A percentile compares a stretch with the other conserved stretches of the same genome.
phyloP scores from a whole-genome alignment of 2,329 filamentous ascomycete genomes.

The Colletotrichum sublineola region DNA sequence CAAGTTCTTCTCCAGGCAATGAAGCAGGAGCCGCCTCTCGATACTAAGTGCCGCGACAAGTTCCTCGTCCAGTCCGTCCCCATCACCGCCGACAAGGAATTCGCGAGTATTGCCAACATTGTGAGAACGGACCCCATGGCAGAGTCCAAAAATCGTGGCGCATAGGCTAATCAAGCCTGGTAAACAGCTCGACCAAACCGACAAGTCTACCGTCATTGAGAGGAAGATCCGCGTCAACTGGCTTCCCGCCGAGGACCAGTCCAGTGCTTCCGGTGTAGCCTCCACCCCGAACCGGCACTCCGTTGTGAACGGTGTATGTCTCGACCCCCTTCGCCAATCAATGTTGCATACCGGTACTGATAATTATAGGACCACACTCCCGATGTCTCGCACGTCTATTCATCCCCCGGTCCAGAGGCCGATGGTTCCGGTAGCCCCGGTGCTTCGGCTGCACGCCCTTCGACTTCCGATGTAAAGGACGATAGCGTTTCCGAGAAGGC shows the following conservation, averaged over 20 bases:
- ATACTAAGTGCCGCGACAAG: conserved; percentile 95
- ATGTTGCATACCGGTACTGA: conserved; percentile 12
- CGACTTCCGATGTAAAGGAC: conserved; percentile 52
- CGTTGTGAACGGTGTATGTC: conserved; percentile 51
- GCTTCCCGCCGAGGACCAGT: conserved; percentile 72
- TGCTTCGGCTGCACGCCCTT: conserved; percentile 47
- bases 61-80: conserved; percentile 95
- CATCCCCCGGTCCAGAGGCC: conserved; percentile 56
- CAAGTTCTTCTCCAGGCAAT: conserved; percentile 95
- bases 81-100: conserved; percentile 87
- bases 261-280: conserved; percentile 43
- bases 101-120: conserved; percentile 74
- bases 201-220: conserved; percentile 86
- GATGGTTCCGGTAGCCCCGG: conserved; percentile 49
- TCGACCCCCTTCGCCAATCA: not conserved
- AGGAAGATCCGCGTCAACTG: conserved; percentile 96
- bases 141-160: conserved; percentile 11
- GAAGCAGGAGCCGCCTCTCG: conserved; percentile 90
- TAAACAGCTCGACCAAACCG: conserved; percentile 80
- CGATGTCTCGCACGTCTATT: conserved; percentile 59
- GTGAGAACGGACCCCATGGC: conserved; percentile 45
- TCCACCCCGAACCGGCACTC: conserved; percentile 59
- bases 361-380: conserved; percentile 57
- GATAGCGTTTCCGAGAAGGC: conserved; percentile 48
- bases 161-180: conserved; percentile 32